These are phyloP conservation scores for Fraxinus baroniana DNA, from an alignment of 305 asterid genomes.

Conservation along the genomic window DNA sequence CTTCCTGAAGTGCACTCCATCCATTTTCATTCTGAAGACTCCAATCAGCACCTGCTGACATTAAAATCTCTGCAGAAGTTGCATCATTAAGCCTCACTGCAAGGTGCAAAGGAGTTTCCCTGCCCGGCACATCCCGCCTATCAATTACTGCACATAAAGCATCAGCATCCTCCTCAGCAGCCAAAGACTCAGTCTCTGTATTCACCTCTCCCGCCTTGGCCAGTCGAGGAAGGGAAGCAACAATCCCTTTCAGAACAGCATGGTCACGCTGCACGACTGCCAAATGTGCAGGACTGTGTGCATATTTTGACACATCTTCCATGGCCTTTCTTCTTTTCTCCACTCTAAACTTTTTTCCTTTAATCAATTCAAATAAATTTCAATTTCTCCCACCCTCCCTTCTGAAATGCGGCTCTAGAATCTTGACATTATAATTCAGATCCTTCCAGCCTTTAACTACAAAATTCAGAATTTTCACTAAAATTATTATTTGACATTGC, in stretches of 20 bases:
- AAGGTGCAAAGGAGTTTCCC: constrained; percentile 95
- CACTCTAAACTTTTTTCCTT: background rate
- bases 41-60: constrained; percentile 99
- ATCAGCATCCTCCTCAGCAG: constrained; percentile 85
- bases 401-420: constrained; percentile 14
- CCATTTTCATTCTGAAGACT: constrained; percentile 97
- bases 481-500: constrained; percentile 21
- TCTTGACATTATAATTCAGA: constrained; percentile 17
- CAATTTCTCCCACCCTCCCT: background rate
- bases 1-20: constrained; percentile 99
- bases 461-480: constrained; percentile 18
- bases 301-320: constrained; percentile 85
- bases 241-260: constrained; percentile 59
- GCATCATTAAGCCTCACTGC: constrained; percentile 82
- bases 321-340: constrained; percentile 46
- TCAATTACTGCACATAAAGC: constrained; percentile 70
- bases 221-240: constrained; percentile 64
- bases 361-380: background rate
- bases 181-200: constrained; percentile 73
- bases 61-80: constrained; percentile 82
- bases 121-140: constrained; percentile 91
- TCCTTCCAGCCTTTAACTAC: constrained; percentile 6
- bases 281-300: constrained; percentile 84
- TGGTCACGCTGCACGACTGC: constrained; percentile 74
- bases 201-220: constrained; percentile 92